These are phyloP conservation scores for Babesia sp. DNA, from an alignment of 169 alveolate genomes.

Conservation along the genomic window DNA sequence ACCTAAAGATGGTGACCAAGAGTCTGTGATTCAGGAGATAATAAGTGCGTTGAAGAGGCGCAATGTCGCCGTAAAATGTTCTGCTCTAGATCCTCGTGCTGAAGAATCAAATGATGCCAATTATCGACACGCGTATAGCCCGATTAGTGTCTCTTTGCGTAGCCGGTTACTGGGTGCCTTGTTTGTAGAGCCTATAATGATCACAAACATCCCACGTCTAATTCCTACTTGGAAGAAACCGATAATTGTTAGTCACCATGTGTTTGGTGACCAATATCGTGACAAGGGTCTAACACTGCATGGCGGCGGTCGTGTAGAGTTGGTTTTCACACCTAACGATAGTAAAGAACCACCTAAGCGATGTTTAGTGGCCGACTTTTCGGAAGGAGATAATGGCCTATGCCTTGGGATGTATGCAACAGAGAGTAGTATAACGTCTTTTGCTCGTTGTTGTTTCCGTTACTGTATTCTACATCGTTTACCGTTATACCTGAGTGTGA, in stretches of 20 bases:
- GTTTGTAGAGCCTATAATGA: conserved; percentile 89
- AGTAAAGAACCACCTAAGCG: conserved; percentile 89
- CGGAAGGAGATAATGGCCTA: conserved; percentile 10
- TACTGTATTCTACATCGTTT: conserved; percentile 67
- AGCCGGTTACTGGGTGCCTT: conserved; percentile 89
- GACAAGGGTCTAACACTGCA: conserved; percentile 81
- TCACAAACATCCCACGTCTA: conserved; percentile 84
- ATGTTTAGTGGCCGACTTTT: conserved; percentile 7
- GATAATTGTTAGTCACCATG: conserved; percentile 89
- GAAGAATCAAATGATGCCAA: conserved; percentile 77
- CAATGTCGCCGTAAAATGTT: conserved; percentile 90
- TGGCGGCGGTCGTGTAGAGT: conserved; percentile 84
- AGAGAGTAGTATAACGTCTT: conserved; percentile 70
- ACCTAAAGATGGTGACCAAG: conserved; percentile 83
- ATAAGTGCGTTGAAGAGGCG: conserved; percentile 83
- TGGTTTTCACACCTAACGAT: conserved; percentile 83
- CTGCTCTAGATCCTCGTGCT: conserved; percentile 90
- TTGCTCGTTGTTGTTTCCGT: conserved; percentile 86
- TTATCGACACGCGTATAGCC: background rate
- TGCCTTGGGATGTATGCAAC: conserved; percentile 13
- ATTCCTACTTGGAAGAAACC: conserved; percentile 89
- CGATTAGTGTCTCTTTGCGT: conserved; percentile 43
- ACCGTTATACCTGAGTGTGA: conserved; percentile 90
- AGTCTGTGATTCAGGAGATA: conserved; percentile 86
- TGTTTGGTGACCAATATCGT: conserved; percentile 92